Evolutionary conservation across 1,284 basidiomycete species (phyloP).

Genomic region (Lignosus rhinocerotis): DNA sequence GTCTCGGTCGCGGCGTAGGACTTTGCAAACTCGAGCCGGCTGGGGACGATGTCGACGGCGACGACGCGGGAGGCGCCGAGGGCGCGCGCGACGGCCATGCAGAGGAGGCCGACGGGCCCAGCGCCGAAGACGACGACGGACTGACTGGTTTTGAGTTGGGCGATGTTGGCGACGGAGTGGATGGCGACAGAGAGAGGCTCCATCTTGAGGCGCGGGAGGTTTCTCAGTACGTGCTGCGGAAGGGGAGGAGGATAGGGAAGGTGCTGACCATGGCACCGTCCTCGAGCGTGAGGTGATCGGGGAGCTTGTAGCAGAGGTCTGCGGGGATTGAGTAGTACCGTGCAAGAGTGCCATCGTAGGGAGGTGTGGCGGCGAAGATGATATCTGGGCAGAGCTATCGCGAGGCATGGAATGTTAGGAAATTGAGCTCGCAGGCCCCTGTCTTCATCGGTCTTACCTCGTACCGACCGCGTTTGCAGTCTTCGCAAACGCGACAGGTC

Average conservation of each 20-base stretch:
- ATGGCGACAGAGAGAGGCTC: slow-evolving; percentile 93
- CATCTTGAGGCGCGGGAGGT: slow-evolving; percentile 59
- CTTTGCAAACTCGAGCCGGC: slow-evolving; percentile 87
- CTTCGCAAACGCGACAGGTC: slow-evolving; percentile 70
- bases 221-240: background rate
- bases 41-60: slow-evolving; percentile 82
- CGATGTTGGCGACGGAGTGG: slow-evolving; percentile 83
- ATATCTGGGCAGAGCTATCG: slow-evolving; percentile 73
- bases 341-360: slow-evolving; percentile 84
- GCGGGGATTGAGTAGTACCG: slow-evolving; percentile 80
- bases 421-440: background rate
- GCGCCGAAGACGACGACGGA: slow-evolving; percentile 84
- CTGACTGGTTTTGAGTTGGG: slow-evolving; percentile 70
- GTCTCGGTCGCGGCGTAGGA: slow-evolving; percentile 85
- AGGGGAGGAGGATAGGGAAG: background rate
- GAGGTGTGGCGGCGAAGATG: slow-evolving; percentile 87
- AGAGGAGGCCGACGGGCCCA: slow-evolving; percentile 90
- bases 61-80: slow-evolving; percentile 82
- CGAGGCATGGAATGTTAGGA: background rate
- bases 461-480: slow-evolving; percentile 80
- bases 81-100: slow-evolving; percentile 91
- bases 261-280: slow-evolving; percentile 77
- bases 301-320: slow-evolving; percentile 75
- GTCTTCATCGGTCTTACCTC: slow-evolving; percentile 48
- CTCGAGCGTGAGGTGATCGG: slow-evolving; percentile 73